phyloP scores from a whole-genome alignment of 176 grass and related monocot species.

The Triticum urartu region DNA sequence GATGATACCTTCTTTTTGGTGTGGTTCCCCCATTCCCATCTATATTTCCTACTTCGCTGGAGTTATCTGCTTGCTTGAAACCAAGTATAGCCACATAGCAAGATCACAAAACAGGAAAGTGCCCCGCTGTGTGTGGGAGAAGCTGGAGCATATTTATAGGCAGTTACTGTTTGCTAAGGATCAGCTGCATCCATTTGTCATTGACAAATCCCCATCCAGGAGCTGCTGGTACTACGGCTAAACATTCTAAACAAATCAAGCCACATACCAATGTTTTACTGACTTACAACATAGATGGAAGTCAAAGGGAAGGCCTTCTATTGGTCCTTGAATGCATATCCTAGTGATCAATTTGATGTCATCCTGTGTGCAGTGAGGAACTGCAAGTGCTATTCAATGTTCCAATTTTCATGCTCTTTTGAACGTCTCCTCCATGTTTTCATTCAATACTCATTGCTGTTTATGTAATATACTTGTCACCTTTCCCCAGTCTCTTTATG shows the following conservation, averaged over 20 bases:
- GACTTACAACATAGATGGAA: neutral
- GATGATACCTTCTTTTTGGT: neutral
- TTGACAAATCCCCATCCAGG: neutral
- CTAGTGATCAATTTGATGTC: neutral
- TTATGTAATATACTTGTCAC: neutral
- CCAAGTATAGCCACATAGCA: neutral
- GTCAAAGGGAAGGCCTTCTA: constrained; percentile 8
- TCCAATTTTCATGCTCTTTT: constrained; percentile 17
- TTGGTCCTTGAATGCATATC: neutral
- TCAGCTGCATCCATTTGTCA: neutral
- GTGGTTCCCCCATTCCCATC: neutral
- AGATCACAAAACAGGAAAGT: neutral
- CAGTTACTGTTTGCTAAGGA: neutral
- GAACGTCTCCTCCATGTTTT: neutral
- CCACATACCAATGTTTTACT: neutral
- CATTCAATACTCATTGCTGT: neutral
- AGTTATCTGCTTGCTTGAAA: neutral
- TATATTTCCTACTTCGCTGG: neutral
- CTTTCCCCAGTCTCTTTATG: neutral
- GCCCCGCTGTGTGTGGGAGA: neutral
- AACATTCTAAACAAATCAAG: neutral
- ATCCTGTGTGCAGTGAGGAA: neutral
- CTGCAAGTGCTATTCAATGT: neutral
- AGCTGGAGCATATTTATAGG: neutral
- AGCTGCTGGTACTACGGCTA: neutral